Base-by-base conservation (phyloP, 345 rosid species). In the Angophora floribunda region DNA sequence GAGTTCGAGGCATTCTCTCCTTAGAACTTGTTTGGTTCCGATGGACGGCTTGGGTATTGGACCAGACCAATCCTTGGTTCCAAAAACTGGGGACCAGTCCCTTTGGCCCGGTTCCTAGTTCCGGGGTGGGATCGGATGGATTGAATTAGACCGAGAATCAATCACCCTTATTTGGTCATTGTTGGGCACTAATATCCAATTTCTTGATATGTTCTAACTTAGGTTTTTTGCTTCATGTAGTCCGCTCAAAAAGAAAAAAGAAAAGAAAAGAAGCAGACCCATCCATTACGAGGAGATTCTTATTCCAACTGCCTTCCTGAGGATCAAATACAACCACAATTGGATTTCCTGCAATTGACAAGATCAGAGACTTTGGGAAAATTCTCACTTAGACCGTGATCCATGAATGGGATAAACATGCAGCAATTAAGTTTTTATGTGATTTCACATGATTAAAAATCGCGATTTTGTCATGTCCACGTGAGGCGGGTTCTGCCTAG, bases 91-190 rank as follows among this genome's bases (percentile, higher is more conserved):
- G 24, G 21, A 55, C 1, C 2, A 2, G 28, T 55, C 9, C 61
- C 61, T 55, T 1, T 55, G 6, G 13, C 24, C 24, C 21, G 61
- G 24, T 55, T 36, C 28, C 28, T 0, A 55, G 13, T 55, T 55
- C 0, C 9, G 61, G 61, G 61, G 61, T 55, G 61, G 1, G 3
- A 55, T 26, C 61, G 0, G 13, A 55, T 55, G 1, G 3, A 21
- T 26, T 28, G 0, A 5, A 55, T 21, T 55, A 0, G 61, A 55
- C 3, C 0, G 24, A 28, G 61, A 55, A 55, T 28, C 13, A 1
- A 0, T 9, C 61, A 22, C 5, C 61, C 55, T 28, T 55, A 55
- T 12, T 55, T 22, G 61, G 61, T 22, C 28, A 55, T 55, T 55
- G 61, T 21, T 55, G 5, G 61, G 24, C 24, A 22, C 28, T 55